Evolutionary conservation across 176 grass and related monocot species (phyloP).

Genomic region (Lolium multiflorum): DNA sequence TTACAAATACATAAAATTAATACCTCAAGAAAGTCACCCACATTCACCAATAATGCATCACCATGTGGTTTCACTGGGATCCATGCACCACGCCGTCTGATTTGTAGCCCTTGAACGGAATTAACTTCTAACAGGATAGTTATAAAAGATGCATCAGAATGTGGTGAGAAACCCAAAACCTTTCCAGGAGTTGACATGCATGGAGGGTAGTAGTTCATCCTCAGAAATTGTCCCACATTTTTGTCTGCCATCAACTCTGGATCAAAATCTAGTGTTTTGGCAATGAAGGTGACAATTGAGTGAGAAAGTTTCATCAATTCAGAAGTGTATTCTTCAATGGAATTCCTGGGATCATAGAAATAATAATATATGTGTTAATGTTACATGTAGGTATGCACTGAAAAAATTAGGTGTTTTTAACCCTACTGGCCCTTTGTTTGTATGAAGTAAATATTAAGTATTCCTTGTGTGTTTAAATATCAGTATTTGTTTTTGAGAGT

Average conservation of each 20-base stretch:
- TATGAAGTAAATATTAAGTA: too few relatives aligned
- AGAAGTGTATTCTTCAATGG: constrained; percentile 52
- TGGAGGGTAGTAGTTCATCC: constrained; percentile 79
- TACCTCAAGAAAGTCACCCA: constrained; percentile 64
- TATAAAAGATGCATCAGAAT: constrained; percentile 55
- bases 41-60: constrained; percentile 54
- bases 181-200: constrained; percentile 49
- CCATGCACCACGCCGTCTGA: constrained; percentile 46
- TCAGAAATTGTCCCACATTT: constrained; percentile 38
- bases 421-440: too few relatives aligned
- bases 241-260: constrained; percentile 35
- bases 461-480: too few relatives aligned
- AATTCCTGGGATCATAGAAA: constrained; percentile 32
- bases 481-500: too few relatives aligned
- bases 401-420: too few relatives aligned
- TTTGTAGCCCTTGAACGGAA: constrained; percentile 55
- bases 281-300: constrained; percentile 38
- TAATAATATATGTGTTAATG: neutral
- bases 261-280: constrained; percentile 38
- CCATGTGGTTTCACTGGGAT: constrained; percentile 35
- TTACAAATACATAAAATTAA: neutral
- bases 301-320: constrained; percentile 45
- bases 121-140: constrained; percentile 54
- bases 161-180: constrained; percentile 59
- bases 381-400: neutral